A percentile compares a stretch with the other conserved stretches of the same genome.
phyloP scores from a whole-genome alignment of 108 stramenopile genomes.

The Cylindrotheca closterium region DNA sequence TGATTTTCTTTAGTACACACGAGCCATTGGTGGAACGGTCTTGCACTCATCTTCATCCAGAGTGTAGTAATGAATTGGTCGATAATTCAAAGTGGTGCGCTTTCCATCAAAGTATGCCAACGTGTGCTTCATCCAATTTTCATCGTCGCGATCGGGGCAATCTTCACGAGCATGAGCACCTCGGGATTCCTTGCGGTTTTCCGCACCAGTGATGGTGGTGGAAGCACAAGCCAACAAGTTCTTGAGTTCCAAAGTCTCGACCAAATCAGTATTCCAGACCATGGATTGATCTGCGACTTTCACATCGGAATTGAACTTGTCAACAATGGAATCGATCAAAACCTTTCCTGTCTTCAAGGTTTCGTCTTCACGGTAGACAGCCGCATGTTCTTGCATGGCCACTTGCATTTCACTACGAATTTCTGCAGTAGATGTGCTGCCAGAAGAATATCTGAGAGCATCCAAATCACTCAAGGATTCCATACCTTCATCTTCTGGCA shows the following conservation, averaged over 20 bases:
- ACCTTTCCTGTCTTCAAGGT: constrained; percentile 79
- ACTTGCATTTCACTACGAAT: constrained; percentile 93
- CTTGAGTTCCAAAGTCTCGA: constrained; percentile 93
- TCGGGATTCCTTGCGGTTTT: constrained; percentile 93
- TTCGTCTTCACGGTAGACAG: constrained; percentile 95
- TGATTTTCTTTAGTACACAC: constrained; percentile 85
- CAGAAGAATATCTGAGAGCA: constrained; percentile 74
- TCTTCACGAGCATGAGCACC: constrained; percentile 99
- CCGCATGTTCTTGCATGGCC: constrained; percentile 98
- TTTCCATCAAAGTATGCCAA: constrained; percentile 92
- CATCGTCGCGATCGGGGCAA: constrained; percentile 93
- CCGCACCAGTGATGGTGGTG: constrained; percentile 97
- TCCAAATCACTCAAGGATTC: constrained; percentile 88
- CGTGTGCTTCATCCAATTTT: constrained; percentile 99
- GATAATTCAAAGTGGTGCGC: constrained; percentile 90
- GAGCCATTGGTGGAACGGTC: constrained; percentile 91
- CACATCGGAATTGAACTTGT: constrained; percentile 80
- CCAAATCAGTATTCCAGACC: constrained; percentile 99
- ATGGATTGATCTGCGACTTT: constrained; percentile 92
- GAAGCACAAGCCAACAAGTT: constrained; percentile 93
- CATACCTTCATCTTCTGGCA: constrained; percentile 83
- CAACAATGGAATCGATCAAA: constrained; percentile 89
- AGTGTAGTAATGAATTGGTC: constrained; percentile 94
- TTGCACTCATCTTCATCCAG: constrained; percentile 94
- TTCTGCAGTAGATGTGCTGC: constrained; percentile 79